Evolutionary conservation across 1,284 basidiomycete genomes (phyloP), one percentile per base, ranked within the genome.

Genomic region (Meira nashicola): DNA sequence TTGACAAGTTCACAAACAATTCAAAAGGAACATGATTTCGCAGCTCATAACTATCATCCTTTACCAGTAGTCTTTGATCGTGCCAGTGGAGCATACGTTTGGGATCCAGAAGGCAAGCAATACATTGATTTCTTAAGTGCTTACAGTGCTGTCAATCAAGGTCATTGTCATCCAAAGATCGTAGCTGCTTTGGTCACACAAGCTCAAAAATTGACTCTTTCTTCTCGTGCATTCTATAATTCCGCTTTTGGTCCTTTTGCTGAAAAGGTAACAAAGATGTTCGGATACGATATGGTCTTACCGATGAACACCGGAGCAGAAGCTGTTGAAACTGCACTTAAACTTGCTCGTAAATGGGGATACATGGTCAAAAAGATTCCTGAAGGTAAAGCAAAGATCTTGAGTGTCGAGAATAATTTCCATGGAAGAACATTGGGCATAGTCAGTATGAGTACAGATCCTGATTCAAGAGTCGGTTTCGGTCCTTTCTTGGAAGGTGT

Each of bases 301-400:
- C 94, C 94, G 21, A 96, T 98, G 92, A 98, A 98, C 83, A 98
- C 94, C 0, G 94, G 94, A 46, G 93, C 92, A 1, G 94, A 98
- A 78, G 94, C 94, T 8, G 94, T 98, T 62, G 69, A 98, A 82
- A 95, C 92, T 0, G 83, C 83, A 14, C 80, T 85, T 77, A 83
- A 83, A 66, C 64, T 79, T 40, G 69, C 76, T 37, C 71, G 77
- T 55, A 78, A 77, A 64, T 79, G 77, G 77, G 76, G 71, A 8
- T 79, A 79, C 63, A 60, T 59, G 50, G 70, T 86, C 82, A 97
- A 92, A 83, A 87, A 86, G 52, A 88, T 92, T 43, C 82, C 86
- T 37, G 86, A 87, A 58, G 90, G 89, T 62, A 85, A 89, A 74
- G 94, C 94, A 0, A 85, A 92, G 67, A 84, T 98, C n/a, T 82